Base-by-base conservation (phyloP, 768 basidiomycete genomes). In the Candolleomyces efflorescens region DNA sequence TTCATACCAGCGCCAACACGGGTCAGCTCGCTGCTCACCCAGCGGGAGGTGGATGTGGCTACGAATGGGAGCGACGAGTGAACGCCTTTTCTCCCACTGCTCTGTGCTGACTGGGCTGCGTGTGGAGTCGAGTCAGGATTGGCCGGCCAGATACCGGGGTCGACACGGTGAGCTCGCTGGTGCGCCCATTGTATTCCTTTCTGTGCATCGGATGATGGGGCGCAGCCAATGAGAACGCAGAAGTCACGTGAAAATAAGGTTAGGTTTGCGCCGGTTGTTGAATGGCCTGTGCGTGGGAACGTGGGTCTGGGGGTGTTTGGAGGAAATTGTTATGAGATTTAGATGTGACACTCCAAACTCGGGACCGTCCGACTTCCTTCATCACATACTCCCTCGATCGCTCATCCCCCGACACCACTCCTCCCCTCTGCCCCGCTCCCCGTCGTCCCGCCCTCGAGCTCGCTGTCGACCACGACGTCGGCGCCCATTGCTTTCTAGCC, bases 331-430 rank as follows among this genome's bases (percentile, higher is more conserved):
- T 72, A 74, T 74, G 71, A 70, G 73, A 72, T 75, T 75, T 76
- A 70, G 69, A 73, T 76, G 73, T 76, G 76, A 74, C 73, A 72
- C 64, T 65, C 70, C 69, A 70, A 72, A 70, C 69, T 75, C 74
- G 75, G 75, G 72, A 71, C 73, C 74, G 74, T 71, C 73, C 73
- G 71, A 71, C 71, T 75, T 74, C 72, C 73, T 73, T 75, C 70
- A 72, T 76, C 76, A 76, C 75, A 77, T 75, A 76, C 75, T 69
- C 74, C 71, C 75, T 75, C 74, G 75, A 74, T 75, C 75, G 72
- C 69, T 69, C 71, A 69, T 71, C 65, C 72, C 68, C 67, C 68
- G 67, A 64, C 62, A 57, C 67, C 27, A 27, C 27, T 27, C 70
- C 67, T 69, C 62, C 56, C 57, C 62, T 58, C 58, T 64, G 62